Conservation (phyloP, 345 rosid species). For the Noccaea bulbosa region DNA sequence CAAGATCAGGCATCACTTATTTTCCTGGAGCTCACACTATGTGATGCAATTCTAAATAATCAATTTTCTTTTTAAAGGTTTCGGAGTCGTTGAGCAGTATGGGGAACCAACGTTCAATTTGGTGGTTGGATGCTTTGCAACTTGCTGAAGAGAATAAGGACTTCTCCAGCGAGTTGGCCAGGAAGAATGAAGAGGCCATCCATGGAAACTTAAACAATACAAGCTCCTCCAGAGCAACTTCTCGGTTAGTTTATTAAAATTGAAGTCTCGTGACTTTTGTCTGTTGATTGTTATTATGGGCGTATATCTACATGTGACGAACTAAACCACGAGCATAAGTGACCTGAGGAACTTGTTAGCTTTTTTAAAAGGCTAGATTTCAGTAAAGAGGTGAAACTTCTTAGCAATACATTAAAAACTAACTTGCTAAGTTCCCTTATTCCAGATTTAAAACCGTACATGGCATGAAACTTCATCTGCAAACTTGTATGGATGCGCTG, state of each 20-base stretch:
- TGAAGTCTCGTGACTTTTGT: slow-evolving; percentile 14
- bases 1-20: slow-evolving; percentile 15
- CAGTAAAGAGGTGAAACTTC: slow-evolving; percentile 6
- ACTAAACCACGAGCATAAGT: slow-evolving; percentile 1
- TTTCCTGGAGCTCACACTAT: slow-evolving; percentile 16
- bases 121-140: slow-evolving; percentile 93
- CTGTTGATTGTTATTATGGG: slow-evolving; percentile 17
- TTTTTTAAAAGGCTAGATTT: background rate
- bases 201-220: slow-evolving; percentile 61
- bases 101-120: slow-evolving; percentile 52
- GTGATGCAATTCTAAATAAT: slow-evolving; percentile 28
- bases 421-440: slow-evolving; percentile 37
- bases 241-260: slow-evolving; percentile 51
- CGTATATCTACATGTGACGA: slow-evolving; percentile 16
- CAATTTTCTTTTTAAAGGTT: slow-evolving; percentile 59
- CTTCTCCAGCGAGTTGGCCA: slow-evolving; percentile 63
- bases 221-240: slow-evolving; percentile 54
- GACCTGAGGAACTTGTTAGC: background rate
- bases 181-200: slow-evolving; percentile 87
- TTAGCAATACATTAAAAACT: slow-evolving; percentile 20
- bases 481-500: slow-evolving; percentile 72
- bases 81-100: slow-evolving; percentile 50
- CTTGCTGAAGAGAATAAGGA: slow-evolving; percentile 69
- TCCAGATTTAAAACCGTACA: slow-evolving; percentile 74
- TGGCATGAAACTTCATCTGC: slow-evolving; percentile 82